Evolutionary conservation across 106 monocot species (phyloP), one percentile per base, ranked within the genome.

Genomic region (Ottelia alismoides): DNA sequence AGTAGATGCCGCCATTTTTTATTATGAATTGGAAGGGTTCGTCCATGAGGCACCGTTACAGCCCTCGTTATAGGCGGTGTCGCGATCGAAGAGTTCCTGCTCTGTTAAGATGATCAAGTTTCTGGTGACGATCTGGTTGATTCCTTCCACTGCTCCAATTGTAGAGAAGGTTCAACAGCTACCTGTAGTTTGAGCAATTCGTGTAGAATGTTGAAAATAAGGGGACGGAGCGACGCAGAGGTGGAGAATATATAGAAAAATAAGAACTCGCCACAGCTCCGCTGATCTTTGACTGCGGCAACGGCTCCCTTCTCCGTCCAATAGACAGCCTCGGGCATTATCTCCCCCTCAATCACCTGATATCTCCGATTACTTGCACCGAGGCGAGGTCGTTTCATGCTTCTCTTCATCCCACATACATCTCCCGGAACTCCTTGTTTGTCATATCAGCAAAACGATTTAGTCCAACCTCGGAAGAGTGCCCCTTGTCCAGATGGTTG

Each of bases 361-460:
- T 66, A 66, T 23, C 66, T 55, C 12, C 57, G 56, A 56, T 48
- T 66, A 7, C 7, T 53, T 12, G 51, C 28, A 12, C 49, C 20
- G 2, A 2, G 18, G 16, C 29, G n/a, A n/a, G n/a, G 44, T 30
- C 56, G 45, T 31, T 31, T 22, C 56, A 25, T n/a, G 1, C 20
- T 58, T 1, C 25, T 5, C 57, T 50, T 58, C 19, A 51, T 31
- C 21, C 82, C 83, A 78, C 64, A 31, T 47, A 56, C 47, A 20
- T 22, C 0, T 20, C 14, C 12, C 65, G 47, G 56, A 27, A 66
- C 56, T 66, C 65, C 53, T 78, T 78, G 62, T 83, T 83, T 26
- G 77, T 78, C 43, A 83, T 55, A 45, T 78, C 82, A 49, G 82
- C 78, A 47, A 83, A 83, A 2, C 67, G 70, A 40, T 70, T 83